Base-by-base conservation (phyloP, 2,329 filamentous ascomycete genomes). In the Magnaporthiopsis incrustans region DNA sequence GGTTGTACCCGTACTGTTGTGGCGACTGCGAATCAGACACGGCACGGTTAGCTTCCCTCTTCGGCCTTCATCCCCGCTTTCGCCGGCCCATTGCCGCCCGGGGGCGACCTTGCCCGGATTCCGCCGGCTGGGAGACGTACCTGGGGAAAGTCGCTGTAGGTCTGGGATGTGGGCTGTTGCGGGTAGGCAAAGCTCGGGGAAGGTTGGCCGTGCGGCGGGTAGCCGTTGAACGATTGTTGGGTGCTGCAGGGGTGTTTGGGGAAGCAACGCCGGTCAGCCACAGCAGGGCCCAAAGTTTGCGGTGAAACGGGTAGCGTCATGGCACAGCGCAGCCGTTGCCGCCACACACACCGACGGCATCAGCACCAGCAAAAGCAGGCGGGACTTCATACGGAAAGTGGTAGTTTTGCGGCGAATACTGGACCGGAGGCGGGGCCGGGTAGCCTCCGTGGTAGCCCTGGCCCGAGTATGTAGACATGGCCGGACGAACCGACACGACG, bases 151-250 rank as follows among this genome's bases (percentile, higher is more conserved):
- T 79, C 81, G 63, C 71, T 72, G 64, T 78, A 78, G 14, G 76
- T 75, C 69, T 84, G 82, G 59, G 78, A 80, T 58, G 80, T 80
- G 50, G 81, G 80, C 33, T 81, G 82, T 33, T 82, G 83, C 66
- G 73, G 77, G 68, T 78, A 77, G 50, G 69, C 71, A 33, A 74
- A 74, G 30, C 71, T 73, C 44, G 44, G 18, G 44, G 44, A 53
- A 22, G 18, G 44, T 11, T 53, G 44, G 62, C 73, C 73, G 64
- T 76, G 78, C 60, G 79, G 77, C 64, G 79, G 78, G 71, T 84
- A 83, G 65, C 76, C 76, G 70, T 75, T 76, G 68, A 85, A 86
- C 63, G 71, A 73, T 60, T 77, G 79, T 65, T 79, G 78, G 27
- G 44, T 22, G 22, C 44, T 53, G 44, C 44, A n/a, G 44, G 44